Base-by-base conservation (phyloP, 768 basidiomycete genomes). In the Macrolepiota dolichaula region DNA sequence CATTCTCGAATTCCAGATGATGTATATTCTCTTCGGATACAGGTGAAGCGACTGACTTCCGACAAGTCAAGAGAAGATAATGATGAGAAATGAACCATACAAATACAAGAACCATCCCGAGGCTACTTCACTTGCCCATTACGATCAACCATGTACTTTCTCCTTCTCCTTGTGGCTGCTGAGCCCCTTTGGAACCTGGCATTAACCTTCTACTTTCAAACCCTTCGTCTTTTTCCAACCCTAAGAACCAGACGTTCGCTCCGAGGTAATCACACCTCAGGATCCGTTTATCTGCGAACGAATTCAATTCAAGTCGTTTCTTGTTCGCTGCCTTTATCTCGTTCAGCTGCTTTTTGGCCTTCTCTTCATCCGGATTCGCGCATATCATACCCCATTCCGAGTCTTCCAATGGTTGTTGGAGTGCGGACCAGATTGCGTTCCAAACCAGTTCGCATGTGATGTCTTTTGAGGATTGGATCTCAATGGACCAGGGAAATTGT, bases 201-300 rank as follows among this genome's bases (percentile, higher is more conserved):
- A 87, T 58, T 52, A 80, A 61, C 61, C 85, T 76, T 67, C 72
- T 67, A 67, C 81, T 84, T 59, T 75, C 76, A 66, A 79, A 86
- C 6, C 82, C 83, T 11, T 84, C 82, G 61, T 87, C 82, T 70
- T 72, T 79, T 66, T 85, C 83, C 63, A 91, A 66, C 1, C 89
- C 89, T 61, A 76, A 81, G 68, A 90, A 90, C 40, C 83, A 70
- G 9, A 83, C 83, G 35, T 65, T 68, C 38, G 83, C 82, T 4
- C 87, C 89, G 6, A 91, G 67, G 74, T 78, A 86, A 71, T 91
- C 89, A 9, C 90, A 81, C 64, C 89, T 72, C 70, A 79, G 84
- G 51, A 83, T 62, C 54, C 66, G 64, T 61, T 70, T 65, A 51
- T 78, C 77, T 15, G 72, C 66, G 46, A 78, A 77, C 17, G 51